Conservation (phyloP, 805 yeast species). For the Starmerella scarabaei region DNA sequence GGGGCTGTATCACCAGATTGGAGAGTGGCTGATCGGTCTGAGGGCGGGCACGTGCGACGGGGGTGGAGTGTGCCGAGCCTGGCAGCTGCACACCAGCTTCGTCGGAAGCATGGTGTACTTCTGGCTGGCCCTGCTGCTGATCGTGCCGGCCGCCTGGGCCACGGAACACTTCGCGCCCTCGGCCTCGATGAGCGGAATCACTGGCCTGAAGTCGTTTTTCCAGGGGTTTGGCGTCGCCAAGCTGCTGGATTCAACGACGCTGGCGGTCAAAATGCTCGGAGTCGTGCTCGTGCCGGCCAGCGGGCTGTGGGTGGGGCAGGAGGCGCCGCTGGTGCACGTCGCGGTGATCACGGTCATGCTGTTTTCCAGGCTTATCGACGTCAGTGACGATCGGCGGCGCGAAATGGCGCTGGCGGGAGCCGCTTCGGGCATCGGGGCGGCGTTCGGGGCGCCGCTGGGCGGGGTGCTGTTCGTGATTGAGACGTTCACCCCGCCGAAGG, state of each 20-base stretch:
- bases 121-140: slow-evolving; percentile 31
- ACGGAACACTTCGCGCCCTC: slow-evolving; percentile 28
- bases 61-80: not conserved
- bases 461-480: slow-evolving; percentile 73
- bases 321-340: slow-evolving; percentile 76
- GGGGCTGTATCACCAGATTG: slow-evolving; percentile 26
- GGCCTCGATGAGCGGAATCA: slow-evolving; percentile 49
- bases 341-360: slow-evolving; percentile 27
- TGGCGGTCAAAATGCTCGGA: slow-evolving; percentile 46
- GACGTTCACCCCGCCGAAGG: slow-evolving; percentile 26
- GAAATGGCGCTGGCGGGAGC: slow-evolving; percentile 62
- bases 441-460: slow-evolving; percentile 78
- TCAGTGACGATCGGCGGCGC: slow-evolving; percentile 31
- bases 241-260: slow-evolving; percentile 40
- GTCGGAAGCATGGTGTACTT: slow-evolving; percentile 30
- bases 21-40: slow-evolving; percentile 52
- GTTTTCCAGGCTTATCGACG: slow-evolving; percentile 33
- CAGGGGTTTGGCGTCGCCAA: slow-evolving; percentile 47
- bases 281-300: slow-evolving; percentile 55
- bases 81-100: slow-evolving; percentile 21
- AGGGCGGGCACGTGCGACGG: slow-evolving; percentile 56
- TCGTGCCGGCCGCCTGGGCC: slow-evolving; percentile 29
- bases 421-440: slow-evolving; percentile 74
- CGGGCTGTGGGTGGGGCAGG: slow-evolving; percentile 75
- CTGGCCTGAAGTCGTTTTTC: slow-evolving; percentile 56